Base-by-base conservation (phyloP, 495 filamentous ascomycete species). In the Aspergillus carlsbadensis region DNA sequence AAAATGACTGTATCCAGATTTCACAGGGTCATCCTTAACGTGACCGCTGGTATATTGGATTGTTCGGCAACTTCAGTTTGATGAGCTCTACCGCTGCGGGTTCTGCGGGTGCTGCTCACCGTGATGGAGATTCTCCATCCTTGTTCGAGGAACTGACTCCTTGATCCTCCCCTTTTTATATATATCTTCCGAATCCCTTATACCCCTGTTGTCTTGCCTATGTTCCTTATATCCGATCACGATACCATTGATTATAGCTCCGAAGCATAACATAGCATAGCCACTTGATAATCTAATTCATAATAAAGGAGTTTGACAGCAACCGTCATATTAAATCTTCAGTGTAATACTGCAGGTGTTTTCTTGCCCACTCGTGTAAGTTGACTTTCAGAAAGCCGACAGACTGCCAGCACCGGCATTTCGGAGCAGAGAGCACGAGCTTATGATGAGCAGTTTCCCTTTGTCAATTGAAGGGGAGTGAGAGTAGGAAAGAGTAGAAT, bases 71-170 rank as follows among this genome's bases (percentile, higher is more conserved):
- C n/a, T n/a, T n/a, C n/a, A n/a, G 31, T 5, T 43, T 29, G 40
- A 53, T 52, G 14, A 60, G 54, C 35, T 42, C 31, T 20, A 52
- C 60, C 52, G 64, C 71, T 68, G 65, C 68, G 45, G 68, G 70
- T 36, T 62, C 56, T 68, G 69, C 62, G 65, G 67, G 52, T 40
- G 17, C 29, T 56, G 44, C 26, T 29, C 45, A 17, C n/a, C 3
- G n/a, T n/a, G n/a, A n/a, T n/a, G n/a, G n/a, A n/a, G n/a, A n/a
- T 14, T 47, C 18, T 14, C 18, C 6, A 10, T 24, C 13, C 42
- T n/a, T 7, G 8, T 49, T 31, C 11, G 36, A 36, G 39, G 35
- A 39, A 13, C 43, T 34, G 22, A 46, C 45, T 47, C 45, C 44
- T 31, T 51, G 48, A 35, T 29, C 26, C 8, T 29, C 8, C 26